Conservation (phyloP, 257 asterid species). For the Salvia hispanica region DNA sequence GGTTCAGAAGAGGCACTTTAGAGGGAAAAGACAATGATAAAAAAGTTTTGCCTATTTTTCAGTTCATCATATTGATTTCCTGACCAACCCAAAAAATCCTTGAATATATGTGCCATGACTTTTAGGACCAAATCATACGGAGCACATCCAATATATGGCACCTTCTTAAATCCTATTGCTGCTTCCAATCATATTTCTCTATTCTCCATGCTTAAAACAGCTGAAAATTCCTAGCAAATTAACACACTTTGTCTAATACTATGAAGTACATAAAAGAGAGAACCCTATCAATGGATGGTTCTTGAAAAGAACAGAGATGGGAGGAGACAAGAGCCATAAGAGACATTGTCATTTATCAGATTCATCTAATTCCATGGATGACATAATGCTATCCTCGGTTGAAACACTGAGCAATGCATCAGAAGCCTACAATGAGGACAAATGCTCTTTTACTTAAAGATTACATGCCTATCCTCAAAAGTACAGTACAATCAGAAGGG, state of each 20-base stretch:
- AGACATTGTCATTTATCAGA: slow-evolving; percentile 6
- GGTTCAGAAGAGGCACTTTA: slow-evolving; percentile 13
- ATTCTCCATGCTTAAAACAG: slow-evolving; percentile 17
- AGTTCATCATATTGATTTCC: slow-evolving; percentile 1
- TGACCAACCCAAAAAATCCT: slow-evolving; percentile 5
- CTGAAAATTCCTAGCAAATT: slow-evolving; percentile 11
- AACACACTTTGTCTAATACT: slow-evolving; percentile 3
- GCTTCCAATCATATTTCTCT: slow-evolving; percentile 16
- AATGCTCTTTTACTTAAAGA: not conserved
- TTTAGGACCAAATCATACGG: slow-evolving; percentile 13
- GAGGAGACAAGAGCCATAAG: slow-evolving; percentile 8
- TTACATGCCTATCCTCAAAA: slow-evolving; percentile 10
- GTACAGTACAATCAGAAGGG: slow-evolving; percentile 1
- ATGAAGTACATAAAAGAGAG: not conserved
- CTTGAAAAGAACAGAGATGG: not conserved
- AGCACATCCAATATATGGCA: slow-evolving; percentile 6
- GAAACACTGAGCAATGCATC: slow-evolving; percentile 16
- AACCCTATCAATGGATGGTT: not conserved
- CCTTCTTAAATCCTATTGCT: not conserved
- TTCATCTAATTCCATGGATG: slow-evolving; percentile 3
- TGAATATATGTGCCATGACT: slow-evolving; percentile 1
- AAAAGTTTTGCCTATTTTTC: not conserved
- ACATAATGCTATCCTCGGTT: slow-evolving; percentile 14
- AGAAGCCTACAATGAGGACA: slow-evolving; percentile 13
- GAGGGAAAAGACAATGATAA: slow-evolving; percentile 19